Percentiles rank a stretch among this genome's conserved stretches.
Conservation (phyloP, 345 rosid genomes). For the Salix purpurea region DNA sequence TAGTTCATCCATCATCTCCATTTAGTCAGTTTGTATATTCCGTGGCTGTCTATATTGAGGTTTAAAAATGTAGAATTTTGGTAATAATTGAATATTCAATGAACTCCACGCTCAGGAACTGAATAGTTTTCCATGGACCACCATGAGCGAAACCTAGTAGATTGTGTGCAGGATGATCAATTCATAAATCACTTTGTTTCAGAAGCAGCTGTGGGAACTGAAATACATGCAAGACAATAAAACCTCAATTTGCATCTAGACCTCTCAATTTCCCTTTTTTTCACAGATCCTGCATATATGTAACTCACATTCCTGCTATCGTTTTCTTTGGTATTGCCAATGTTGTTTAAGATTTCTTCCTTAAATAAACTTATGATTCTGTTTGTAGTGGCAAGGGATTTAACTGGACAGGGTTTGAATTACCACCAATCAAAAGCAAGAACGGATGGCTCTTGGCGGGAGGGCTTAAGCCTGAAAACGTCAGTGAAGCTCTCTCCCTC, state of each 20-base stretch:
- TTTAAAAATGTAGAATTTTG: not conserved
- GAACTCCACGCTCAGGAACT: not conserved
- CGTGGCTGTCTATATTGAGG: not conserved
- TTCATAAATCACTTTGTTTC: not conserved
- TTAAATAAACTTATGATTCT: not conserved
- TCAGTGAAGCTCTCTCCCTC: conserved; percentile 50
- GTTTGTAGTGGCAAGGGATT: conserved; percentile 77
- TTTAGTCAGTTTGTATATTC: not conserved
- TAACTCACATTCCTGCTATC: too few species aligned
- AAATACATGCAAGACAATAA: not conserved
- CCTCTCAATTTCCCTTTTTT: not conserved
- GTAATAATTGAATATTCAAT: not conserved
- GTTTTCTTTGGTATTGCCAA: not conserved
- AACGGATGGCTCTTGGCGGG: conserved; percentile 88
- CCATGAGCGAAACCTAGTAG: not conserved
- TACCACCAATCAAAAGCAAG: conserved; percentile 65
- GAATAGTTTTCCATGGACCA: not conserved
- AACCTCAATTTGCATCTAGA: not conserved
- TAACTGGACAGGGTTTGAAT: conserved; percentile 58
- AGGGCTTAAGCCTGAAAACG: conserved; percentile 68
- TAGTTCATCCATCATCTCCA: not conserved
- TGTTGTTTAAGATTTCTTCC: not conserved
- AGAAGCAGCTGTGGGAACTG: not conserved
- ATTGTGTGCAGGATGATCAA: not conserved
- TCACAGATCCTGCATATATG: not conserved